A percentile compares a stretch with the other conserved stretches of the same genome.
Evolutionary conservation across 2,329 filamentous ascomycete genomes (phyloP).

Genomic region (Hypoxylon sp.): DNA sequence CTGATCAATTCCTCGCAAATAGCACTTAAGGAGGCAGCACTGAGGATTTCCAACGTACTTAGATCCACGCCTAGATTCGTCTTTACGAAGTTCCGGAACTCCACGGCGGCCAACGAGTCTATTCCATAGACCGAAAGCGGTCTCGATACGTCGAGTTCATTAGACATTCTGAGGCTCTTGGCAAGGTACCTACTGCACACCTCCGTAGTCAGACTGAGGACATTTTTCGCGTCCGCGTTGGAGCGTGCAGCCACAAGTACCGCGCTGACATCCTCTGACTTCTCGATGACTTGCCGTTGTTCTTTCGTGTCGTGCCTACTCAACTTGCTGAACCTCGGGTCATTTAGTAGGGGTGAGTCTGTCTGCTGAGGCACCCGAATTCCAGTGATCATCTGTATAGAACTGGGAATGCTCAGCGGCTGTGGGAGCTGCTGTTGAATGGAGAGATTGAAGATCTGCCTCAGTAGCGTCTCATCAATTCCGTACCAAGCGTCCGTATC

Average conservation of each 20-base stretch:
- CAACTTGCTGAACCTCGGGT: conserved; percentile 49
- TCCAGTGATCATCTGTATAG: conserved; percentile 47
- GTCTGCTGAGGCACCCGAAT: conserved; percentile 48
- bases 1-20: conserved; percentile 50
- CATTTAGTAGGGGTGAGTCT: conserved; percentile 45
- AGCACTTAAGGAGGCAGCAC: conserved; percentile 46
- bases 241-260: conserved; percentile 23
- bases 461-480: conserved; percentile 45
- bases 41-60: conserved; percentile 52
- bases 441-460: conserved; percentile 38
- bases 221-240: conserved; percentile 32
- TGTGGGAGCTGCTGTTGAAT: conserved; percentile 40
- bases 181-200: conserved; percentile 47
- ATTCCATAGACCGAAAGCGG: conserved; percentile 50
- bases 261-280: conserved; percentile 8
- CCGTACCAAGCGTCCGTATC: conserved; percentile 36
- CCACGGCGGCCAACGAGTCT: conserved; percentile 53
- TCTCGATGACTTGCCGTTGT: background rate
- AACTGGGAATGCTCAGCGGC: conserved; percentile 3
- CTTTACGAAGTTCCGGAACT: conserved; percentile 51
- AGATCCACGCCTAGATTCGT: conserved; percentile 48
- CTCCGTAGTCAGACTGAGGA: conserved; percentile 44
- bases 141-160: conserved; percentile 48
- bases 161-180: conserved; percentile 47
- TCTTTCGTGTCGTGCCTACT: background rate